These are phyloP conservation scores for Podaxis sp. DNA, from an alignment of 768 basidiomycete genomes.

Conservation along the genomic window DNA sequence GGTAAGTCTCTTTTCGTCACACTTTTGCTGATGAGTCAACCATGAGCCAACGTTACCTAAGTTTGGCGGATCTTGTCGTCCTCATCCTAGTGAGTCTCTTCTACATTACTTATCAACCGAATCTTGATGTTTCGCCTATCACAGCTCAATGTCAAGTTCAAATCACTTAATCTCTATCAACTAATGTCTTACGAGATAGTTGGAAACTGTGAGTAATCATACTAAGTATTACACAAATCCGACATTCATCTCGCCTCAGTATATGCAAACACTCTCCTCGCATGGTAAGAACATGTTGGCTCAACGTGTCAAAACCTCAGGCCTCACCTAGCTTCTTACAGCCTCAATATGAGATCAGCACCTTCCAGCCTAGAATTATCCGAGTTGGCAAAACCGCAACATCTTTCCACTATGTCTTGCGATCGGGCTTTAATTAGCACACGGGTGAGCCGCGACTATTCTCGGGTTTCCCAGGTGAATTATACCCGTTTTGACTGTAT, in stretches of 20 bases:
- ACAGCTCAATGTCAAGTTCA: background rate
- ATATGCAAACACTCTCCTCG: slow-evolving; percentile 5
- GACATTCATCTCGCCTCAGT: background rate
- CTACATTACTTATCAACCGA: background rate
- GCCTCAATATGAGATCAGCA: slow-evolving; percentile 5
- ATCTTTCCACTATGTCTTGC: background rate
- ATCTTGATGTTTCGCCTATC: background rate
- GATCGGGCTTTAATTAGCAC: background rate
- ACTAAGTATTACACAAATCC: too few relatives aligned
- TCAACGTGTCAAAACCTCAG: background rate
- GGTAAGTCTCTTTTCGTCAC: background rate
- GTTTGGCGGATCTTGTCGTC: background rate
- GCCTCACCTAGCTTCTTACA: background rate
- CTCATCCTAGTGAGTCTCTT: background rate
- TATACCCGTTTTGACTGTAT: background rate
- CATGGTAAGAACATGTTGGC: background rate
- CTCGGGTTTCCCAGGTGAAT: background rate
- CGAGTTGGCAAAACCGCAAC: background rate
- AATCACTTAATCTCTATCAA: slow-evolving; percentile 1
- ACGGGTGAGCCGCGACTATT: background rate
- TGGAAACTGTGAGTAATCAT: background rate
- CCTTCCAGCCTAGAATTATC: slow-evolving; percentile 2
- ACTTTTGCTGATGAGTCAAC: background rate
- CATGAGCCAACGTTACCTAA: background rate
- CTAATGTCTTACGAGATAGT: slow-evolving; percentile 1